These are phyloP conservation scores for Omphalotus guepiniiformis DNA, from an alignment of 768 basidiomycete species.

Conservation along the genomic window DNA sequence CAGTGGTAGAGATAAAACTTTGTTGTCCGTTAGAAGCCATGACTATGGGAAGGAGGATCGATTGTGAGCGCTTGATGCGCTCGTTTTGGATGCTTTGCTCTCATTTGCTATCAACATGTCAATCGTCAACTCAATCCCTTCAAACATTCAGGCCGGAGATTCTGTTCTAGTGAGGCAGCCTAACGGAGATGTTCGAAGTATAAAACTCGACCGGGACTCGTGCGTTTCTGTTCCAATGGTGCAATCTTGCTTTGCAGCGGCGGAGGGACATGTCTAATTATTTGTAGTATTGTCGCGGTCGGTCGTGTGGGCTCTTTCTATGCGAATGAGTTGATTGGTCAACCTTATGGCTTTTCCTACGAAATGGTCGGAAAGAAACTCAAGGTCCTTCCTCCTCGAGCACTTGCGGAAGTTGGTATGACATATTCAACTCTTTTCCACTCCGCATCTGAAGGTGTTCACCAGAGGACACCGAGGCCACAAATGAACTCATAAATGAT, in stretches of 20 bases:
- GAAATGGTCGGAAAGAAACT: conserved; percentile 77
- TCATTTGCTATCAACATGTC: conserved; percentile 3
- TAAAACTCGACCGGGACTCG: conserved; percentile 72
- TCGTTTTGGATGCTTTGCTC: neutral
- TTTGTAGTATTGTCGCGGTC: conserved; percentile 58
- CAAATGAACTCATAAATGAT: conserved; percentile 94
- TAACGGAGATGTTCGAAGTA: conserved; percentile 70
- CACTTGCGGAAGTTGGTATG: conserved; percentile 79
- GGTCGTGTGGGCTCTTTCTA: conserved; percentile 87
- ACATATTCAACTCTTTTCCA: conserved; percentile 8
- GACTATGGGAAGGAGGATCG: neutral
- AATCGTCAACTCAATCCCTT: neutral
- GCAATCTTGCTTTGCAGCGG: conserved; percentile 9
- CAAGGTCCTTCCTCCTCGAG: conserved; percentile 53
- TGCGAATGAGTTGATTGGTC: conserved; percentile 70
- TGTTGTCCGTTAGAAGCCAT: neutral
- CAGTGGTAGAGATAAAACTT: neutral
- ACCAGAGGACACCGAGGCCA: conserved; percentile 93
- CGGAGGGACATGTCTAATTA: neutral
- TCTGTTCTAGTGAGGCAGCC: conserved; percentile 79
- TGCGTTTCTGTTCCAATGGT: conserved; percentile 33
- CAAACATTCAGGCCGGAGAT: conserved; percentile 60
- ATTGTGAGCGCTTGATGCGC: neutral
- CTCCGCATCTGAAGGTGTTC: conserved; percentile 8
- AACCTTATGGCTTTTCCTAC: conserved; percentile 86